Conservation (phyloP, 805 yeast species). For the Teunomyces cretensis region DNA sequence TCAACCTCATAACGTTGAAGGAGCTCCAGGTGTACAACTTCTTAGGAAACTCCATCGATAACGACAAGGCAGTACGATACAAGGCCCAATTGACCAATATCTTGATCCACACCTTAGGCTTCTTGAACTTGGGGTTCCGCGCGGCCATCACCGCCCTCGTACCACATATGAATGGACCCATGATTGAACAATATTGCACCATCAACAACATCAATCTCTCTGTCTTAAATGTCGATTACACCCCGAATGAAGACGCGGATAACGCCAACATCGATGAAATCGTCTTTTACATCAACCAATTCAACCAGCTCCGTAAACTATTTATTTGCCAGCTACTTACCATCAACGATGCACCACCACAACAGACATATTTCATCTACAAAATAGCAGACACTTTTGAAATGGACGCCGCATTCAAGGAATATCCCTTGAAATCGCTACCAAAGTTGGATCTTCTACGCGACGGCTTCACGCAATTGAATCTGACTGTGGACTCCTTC, state of each 20-base stretch:
- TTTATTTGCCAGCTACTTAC: conserved; percentile 40
- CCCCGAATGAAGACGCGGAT: neutral
- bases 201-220: conserved; percentile 35
- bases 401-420: conserved; percentile 1
- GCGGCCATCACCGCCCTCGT: conserved; percentile 28
- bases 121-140: conserved; percentile 28
- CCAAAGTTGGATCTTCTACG: conserved; percentile 19
- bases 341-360: conserved; percentile 26
- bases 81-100: conserved; percentile 12
- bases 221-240: conserved; percentile 6
- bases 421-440: conserved; percentile 7
- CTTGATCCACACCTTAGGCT: conserved; percentile 26
- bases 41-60: conserved; percentile 4
- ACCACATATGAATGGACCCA: conserved; percentile 35
- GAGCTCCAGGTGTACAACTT: conserved; percentile 28
- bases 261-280: conserved; percentile 9
- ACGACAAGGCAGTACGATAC: neutral
- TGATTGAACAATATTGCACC: conserved; percentile 39
- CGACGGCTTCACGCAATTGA: conserved; percentile 23
- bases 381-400: conserved; percentile 24
- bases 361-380: conserved; percentile 29
- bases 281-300: conserved; percentile 19
- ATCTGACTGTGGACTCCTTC: conserved; percentile 20
- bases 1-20: conserved; percentile 30
- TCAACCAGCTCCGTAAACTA: conserved; percentile 38